A percentile compares a stretch with the other conserved stretches of the same genome.
Evolutionary conservation across 257 asterid genomes (phyloP).

Genomic region (Plantago ovata): DNA sequence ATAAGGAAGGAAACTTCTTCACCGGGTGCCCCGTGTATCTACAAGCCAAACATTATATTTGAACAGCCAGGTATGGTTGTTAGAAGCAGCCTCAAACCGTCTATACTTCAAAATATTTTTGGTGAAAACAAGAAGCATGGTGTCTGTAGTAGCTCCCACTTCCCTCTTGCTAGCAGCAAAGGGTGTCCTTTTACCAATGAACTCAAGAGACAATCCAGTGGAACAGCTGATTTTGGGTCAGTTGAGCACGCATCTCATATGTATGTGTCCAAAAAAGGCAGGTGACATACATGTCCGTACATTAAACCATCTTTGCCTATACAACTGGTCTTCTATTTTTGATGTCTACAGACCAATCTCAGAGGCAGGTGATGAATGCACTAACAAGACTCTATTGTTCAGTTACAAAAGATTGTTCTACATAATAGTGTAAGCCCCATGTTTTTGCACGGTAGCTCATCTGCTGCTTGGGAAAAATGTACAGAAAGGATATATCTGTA

Average conservation of each 20-base stretch:
- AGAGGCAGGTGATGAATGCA: too few relatives aligned
- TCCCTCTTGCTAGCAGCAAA: background rate
- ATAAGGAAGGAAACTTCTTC: background rate
- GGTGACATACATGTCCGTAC: background rate
- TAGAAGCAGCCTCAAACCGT: background rate
- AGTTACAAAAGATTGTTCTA: too few relatives aligned
- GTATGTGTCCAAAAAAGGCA: background rate
- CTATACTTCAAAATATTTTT: background rate
- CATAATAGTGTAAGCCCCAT: too few relatives aligned
- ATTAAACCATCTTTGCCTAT: too few relatives aligned
- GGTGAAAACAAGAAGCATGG: slow-evolving; percentile 1
- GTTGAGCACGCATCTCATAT: background rate
- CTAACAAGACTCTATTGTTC: too few relatives aligned
- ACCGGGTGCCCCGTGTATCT: background rate
- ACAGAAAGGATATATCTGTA: too few relatives aligned
- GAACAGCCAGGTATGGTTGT: background rate
- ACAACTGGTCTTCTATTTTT: too few relatives aligned
- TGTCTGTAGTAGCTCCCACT: background rate
- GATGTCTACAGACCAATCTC: too few relatives aligned
- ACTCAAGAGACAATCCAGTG: background rate
- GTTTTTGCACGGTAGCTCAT: too few relatives aligned
- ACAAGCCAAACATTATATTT: background rate
- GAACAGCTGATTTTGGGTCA: background rate
- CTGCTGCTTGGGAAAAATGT: too few relatives aligned
- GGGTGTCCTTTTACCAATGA: background rate